Base-by-base conservation (phyloP, 1,139 yeast species). In the Yamadazyma kanchanaburiensis region DNA sequence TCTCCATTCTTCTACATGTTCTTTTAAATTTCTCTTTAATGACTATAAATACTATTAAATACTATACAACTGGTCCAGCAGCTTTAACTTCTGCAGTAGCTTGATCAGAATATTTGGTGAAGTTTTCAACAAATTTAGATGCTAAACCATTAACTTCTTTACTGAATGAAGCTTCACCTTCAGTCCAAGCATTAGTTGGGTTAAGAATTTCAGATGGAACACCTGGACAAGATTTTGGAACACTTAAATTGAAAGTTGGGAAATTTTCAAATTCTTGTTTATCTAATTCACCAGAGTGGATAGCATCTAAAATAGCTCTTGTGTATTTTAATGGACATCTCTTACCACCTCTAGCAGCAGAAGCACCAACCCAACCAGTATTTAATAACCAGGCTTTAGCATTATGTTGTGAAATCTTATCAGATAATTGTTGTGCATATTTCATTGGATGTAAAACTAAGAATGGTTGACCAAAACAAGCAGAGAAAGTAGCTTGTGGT, bases 381-480 rank as follows among this genome's bases (percentile, higher is more conserved):
- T 91, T 91, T 59, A 91, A 78, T 61, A 91, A 77, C 95, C 96
- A 91, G 38, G 98, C 97, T 55, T 79, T 77, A 34, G 97, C 89
- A 51, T 81, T 81, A 71, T 88, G 91, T 60, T 84, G 59, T 36
- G 83, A 64, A 73, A 91, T 89, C 77, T 88, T 91, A 62, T 87
- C 94, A 38, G 96, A 84, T 55, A 91, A 77, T 81, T 91, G 95
- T 63, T 86, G 86, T 31, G 98, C 98, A 64, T 91, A 91, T 64
- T 81, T 82, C 91, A 91, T 91, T 62, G 98, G 98, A 67, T 91
- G 98, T 63, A 91, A 74, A 27, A 91, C 97, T 67, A 91, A 75
- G 84, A 91, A 91, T 45, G 98, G 98, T 72, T 91, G 97, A 55
- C 98, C 98, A 64, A 89, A 91, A 74, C 98, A 91, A 35, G 98